Evolutionary conservation across 805 yeast genomes (phyloP).

Genomic region (Nakazawaea wyomingensis): DNA sequence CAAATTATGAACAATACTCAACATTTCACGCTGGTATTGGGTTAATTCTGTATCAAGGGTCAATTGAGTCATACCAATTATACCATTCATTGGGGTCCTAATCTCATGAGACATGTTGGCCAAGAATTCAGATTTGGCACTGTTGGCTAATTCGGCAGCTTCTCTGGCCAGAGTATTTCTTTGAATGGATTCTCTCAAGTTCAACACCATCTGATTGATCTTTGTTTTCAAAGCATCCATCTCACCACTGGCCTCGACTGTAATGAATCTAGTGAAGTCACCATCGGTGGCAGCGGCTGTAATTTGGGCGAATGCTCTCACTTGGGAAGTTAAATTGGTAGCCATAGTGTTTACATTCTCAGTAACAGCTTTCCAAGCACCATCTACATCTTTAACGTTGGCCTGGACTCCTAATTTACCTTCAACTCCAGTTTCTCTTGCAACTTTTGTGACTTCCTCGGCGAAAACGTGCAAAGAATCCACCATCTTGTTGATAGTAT

Average conservation of each 20-base stretch:
- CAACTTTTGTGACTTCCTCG: slow-evolving; percentile 83
- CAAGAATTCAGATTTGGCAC: slow-evolving; percentile 84
- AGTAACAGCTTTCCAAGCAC: slow-evolving; percentile 87
- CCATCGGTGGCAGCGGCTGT: slow-evolving; percentile 95
- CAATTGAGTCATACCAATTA: slow-evolving; percentile 87
- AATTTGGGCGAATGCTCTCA: slow-evolving; percentile 88
- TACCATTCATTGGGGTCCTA: slow-evolving; percentile 90
- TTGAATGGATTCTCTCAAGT: slow-evolving; percentile 82
- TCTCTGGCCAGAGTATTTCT: slow-evolving; percentile 91
- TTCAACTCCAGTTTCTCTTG: slow-evolving; percentile 89
- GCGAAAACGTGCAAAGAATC: slow-evolving; percentile 86
- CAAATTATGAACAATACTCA: slow-evolving; percentile 80
- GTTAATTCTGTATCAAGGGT: slow-evolving; percentile 85
- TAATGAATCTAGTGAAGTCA: slow-evolving; percentile 83
- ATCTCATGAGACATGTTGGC: slow-evolving; percentile 88
- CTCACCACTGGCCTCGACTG: slow-evolving; percentile 90
- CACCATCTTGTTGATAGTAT: slow-evolving; percentile 90
- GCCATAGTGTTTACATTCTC: slow-evolving; percentile 94
- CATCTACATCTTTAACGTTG: slow-evolving; percentile 85
- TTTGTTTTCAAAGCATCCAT: slow-evolving; percentile 69
- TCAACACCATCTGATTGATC: slow-evolving; percentile 78
- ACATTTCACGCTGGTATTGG: slow-evolving; percentile 89
- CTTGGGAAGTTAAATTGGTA: slow-evolving; percentile 86
- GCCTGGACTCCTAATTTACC: slow-evolving; percentile 93
- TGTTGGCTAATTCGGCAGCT: slow-evolving; percentile 87